phyloP scores from a whole-genome alignment of 495 filamentous ascomycete genomes.

The Aspergillus homomorphus region DNA sequence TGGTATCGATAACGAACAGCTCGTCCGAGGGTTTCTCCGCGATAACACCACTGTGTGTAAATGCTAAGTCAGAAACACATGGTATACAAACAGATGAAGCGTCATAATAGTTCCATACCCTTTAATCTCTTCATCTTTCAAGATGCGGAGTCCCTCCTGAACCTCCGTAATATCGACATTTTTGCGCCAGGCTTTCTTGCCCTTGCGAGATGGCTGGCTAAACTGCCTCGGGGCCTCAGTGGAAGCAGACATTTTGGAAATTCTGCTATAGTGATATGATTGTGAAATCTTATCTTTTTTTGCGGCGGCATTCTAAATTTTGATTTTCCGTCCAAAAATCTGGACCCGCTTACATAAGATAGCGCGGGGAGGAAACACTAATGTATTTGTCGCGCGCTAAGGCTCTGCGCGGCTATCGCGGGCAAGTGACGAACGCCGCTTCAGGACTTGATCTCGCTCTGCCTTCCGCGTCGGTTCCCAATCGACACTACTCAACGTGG shows the following conservation, averaged over 20 bases:
- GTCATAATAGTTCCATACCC: conserved; percentile 53
- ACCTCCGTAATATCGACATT: conserved; percentile 91
- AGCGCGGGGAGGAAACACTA: conserved; percentile 23
- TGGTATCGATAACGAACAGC: conserved; percentile 78
- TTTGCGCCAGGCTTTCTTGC: conserved; percentile 98
- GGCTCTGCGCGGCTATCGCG: conserved; percentile 21
- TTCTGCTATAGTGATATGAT: neutral
- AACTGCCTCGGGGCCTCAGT: conserved; percentile 52
- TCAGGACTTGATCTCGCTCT: conserved; percentile 15
- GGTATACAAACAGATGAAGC: neutral
- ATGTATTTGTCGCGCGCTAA: conserved; percentile 23
- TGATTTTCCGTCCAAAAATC: conserved; percentile 30
- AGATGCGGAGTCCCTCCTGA: conserved; percentile 73
- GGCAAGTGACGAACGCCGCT: conserved; percentile 7
- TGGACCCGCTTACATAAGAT: conserved; percentile 34
- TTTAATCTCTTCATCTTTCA: conserved; percentile 83
- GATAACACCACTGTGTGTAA: conserved; percentile 64
- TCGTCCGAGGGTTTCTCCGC: conserved; percentile 73
- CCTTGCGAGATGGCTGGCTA: conserved; percentile 89
- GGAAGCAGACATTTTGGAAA: conserved; percentile 35
- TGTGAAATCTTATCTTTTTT: conserved; percentile 22
- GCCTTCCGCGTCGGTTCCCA: conserved; percentile 18
- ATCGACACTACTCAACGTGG: conserved; percentile 13
- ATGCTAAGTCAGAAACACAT: conserved; percentile 7
- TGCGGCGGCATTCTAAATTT: conserved; percentile 20